Percentiles rank a stretch among this genome's conserved stretches.
phyloP scores from a whole-genome alignment of 1,284 basidiomycete species.

The Thecaphora frezii region DNA sequence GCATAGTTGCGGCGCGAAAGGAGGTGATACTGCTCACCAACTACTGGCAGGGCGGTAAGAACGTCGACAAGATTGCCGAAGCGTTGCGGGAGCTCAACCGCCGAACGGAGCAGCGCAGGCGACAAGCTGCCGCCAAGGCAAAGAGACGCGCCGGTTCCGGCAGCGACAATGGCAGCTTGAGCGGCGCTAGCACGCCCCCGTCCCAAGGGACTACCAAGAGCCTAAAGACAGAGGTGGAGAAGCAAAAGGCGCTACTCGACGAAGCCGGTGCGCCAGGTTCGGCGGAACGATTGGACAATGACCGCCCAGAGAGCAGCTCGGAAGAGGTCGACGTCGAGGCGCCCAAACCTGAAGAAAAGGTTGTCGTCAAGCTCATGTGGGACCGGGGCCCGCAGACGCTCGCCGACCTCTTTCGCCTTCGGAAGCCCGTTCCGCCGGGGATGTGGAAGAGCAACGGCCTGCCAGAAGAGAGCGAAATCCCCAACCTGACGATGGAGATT shows the following conservation, averaged over 20 bases:
- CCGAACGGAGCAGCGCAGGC: constrained; percentile 25
- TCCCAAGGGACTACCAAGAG: too few relatives aligned
- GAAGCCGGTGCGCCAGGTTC: constrained; percentile 34
- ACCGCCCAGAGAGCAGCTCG: background rate
- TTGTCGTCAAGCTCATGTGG: constrained; percentile 59
- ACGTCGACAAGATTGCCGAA: constrained; percentile 52
- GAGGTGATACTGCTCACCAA: constrained; percentile 58
- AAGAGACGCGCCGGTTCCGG: constrained; percentile 3
- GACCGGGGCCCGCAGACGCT: constrained; percentile 54
- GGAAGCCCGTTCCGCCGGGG: constrained; percentile 46
- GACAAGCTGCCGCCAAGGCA: constrained; percentile 11
- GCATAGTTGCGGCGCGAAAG: constrained; percentile 51
- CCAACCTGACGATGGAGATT: constrained; percentile 51
- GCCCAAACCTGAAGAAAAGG: constrained; percentile 25
- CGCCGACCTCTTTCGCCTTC: constrained; percentile 52
- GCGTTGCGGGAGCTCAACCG: constrained; percentile 51
- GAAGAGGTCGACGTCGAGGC: constrained; percentile 31
- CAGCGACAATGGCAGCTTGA: background rate
- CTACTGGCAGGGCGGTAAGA: constrained; percentile 57
- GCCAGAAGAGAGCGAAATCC: constrained; percentile 44
- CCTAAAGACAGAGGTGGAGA: constrained; percentile 9
- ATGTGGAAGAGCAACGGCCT: constrained; percentile 55
- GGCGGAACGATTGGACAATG: constrained; percentile 9
- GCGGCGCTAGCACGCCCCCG: constrained; percentile 9
- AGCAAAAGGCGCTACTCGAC: constrained; percentile 14